phyloP scores from a whole-genome alignment of 805 yeast genomes.

The Saccharomyces jurei region DNA sequence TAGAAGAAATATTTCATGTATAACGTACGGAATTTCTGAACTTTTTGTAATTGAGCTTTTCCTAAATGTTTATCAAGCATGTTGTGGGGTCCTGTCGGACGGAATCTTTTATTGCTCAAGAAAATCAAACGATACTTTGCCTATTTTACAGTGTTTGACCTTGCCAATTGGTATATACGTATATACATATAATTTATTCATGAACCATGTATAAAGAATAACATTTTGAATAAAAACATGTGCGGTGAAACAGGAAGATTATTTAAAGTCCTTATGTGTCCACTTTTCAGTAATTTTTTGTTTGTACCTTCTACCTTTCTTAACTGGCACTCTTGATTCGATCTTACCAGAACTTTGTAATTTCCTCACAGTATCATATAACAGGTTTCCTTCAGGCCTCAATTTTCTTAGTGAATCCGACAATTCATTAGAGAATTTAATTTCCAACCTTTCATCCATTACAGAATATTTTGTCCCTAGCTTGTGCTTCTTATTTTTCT shows the following conservation, averaged over 20 bases:
- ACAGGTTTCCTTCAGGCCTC: conserved; percentile 83
- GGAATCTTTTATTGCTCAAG: not conserved
- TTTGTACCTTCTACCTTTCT: conserved; percentile 56
- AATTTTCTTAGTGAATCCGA: conserved; percentile 75
- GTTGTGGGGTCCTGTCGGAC: not conserved
- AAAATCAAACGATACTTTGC: not conserved
- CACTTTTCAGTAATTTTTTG: conserved; percentile 83
- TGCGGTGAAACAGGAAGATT: conserved; percentile 8
- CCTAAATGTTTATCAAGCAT: not conserved
- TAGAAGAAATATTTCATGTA: not conserved
- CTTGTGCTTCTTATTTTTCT: conserved; percentile 31
- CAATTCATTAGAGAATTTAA: conserved; percentile 83
- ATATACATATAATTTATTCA: not conserved
- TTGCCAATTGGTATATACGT: not conserved
- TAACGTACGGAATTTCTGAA: not conserved
- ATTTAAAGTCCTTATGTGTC: conserved; percentile 85
- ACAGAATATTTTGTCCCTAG: conserved; percentile 42
- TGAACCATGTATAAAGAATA: not conserved
- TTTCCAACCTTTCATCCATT: conserved; percentile 46
- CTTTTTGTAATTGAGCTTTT: not conserved
- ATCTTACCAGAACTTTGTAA: conserved; percentile 80
- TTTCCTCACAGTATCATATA: conserved; percentile 72
- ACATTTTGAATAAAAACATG: not conserved
- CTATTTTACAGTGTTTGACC: not conserved
- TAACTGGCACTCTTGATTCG: conserved; percentile 68